Evolutionary conservation across 1,284 basidiomycete species (phyloP).

Genomic region (Naganishia liquefaciens): DNA sequence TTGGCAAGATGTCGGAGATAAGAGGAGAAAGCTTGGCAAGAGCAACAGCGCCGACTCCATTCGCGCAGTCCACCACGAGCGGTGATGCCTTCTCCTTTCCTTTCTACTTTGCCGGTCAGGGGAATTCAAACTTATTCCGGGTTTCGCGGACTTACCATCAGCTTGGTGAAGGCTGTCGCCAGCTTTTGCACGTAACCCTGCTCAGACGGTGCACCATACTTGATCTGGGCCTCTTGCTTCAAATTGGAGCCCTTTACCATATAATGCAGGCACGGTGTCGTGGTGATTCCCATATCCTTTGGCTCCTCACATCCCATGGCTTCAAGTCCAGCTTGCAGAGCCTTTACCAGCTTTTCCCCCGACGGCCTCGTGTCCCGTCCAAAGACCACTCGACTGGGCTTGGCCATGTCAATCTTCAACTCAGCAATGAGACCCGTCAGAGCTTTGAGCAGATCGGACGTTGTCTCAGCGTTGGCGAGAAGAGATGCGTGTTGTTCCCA

Average conservation of each 20-base stretch:
- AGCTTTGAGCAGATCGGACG: constrained; percentile 69
- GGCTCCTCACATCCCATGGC: constrained; percentile 59
- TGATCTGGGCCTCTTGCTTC: constrained; percentile 62
- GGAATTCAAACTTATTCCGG: background rate
- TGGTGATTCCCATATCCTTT: constrained; percentile 69
- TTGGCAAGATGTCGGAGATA: constrained; percentile 44
- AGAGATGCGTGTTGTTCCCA: constrained; percentile 90
- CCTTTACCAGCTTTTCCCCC: constrained; percentile 74
- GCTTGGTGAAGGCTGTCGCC: constrained; percentile 77
- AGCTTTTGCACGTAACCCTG: constrained; percentile 88
- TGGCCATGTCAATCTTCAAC: constrained; percentile 74
- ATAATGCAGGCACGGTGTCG: constrained; percentile 95
- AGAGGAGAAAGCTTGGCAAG: constrained; percentile 62
- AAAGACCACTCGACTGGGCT: constrained; percentile 81
- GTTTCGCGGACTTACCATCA: constrained; percentile 65
- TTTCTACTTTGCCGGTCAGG: constrained; percentile 16
- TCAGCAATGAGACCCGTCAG: constrained; percentile 67
- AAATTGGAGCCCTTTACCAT: constrained; percentile 89
- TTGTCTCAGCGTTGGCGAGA: constrained; percentile 81
- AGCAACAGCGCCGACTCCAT: constrained; percentile 86
- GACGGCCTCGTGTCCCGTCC: constrained; percentile 92
- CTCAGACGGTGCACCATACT: constrained; percentile 79
- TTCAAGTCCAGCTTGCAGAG: constrained; percentile 79
- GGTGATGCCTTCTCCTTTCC: constrained; percentile 56
- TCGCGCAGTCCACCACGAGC: constrained; percentile 90